Evolutionary conservation across 2,329 filamentous ascomycete species (phyloP).

Genomic region (Myriosclerotinia scirpicola): DNA sequence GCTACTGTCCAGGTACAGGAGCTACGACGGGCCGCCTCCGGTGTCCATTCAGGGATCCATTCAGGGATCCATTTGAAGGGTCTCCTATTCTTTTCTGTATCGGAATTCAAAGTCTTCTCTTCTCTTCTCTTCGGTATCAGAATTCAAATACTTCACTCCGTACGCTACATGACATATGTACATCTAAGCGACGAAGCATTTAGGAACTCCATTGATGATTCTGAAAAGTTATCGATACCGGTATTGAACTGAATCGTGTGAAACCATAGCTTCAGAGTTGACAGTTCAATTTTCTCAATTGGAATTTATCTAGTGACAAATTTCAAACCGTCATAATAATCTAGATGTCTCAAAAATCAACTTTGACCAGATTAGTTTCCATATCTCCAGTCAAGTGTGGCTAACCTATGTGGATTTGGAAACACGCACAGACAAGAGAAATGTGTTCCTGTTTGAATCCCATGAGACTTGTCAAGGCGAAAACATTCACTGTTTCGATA

Average conservation of each 20-base stretch:
- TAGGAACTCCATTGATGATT: not conserved
- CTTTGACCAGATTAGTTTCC: not conserved
- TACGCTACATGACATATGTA: not conserved
- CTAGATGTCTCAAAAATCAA: constrained; percentile 13
- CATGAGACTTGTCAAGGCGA: constrained; percentile 15
- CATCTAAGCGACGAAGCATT: not conserved
- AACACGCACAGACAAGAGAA: constrained; percentile 24
- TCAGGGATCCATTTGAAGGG: too few species aligned
- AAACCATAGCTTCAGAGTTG: not conserved
- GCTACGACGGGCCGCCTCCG: too few species aligned
- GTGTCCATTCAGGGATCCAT: too few species aligned
- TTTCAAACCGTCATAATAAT: constrained; percentile 7
- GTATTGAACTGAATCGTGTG: not conserved
- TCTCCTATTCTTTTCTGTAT: too few species aligned
- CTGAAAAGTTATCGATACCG: not conserved
- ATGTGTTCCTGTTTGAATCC: constrained; percentile 19
- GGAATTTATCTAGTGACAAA: constrained; percentile 12
- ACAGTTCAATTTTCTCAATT: not conserved
- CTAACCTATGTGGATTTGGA: constrained; percentile 17
- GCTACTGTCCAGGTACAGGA: not conserved
- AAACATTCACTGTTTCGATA: constrained; percentile 20
- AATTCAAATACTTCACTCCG: not conserved
- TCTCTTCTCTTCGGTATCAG: not conserved
- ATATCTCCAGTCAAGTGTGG: not conserved
- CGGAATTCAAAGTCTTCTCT: too few species aligned